A percentile compares a stretch with the other conserved stretches of the same genome.
These are phyloP conservation scores for Cadophora sp. DNA, from an alignment of 2,329 filamentous ascomycete genomes.

Conservation along the genomic window DNA sequence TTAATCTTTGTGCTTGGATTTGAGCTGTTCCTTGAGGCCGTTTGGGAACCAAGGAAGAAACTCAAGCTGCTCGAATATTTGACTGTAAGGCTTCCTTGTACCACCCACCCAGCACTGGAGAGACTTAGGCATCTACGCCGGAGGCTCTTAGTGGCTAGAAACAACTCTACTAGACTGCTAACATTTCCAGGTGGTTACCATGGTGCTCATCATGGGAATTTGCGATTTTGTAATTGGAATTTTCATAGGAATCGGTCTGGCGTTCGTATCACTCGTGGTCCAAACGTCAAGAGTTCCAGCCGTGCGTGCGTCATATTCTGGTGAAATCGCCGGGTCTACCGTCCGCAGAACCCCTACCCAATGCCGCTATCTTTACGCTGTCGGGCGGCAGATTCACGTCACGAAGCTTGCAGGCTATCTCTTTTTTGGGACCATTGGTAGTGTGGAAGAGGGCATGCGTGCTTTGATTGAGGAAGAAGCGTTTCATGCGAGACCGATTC, in stretches of 20 bases:
- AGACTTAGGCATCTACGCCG: too few species aligned
- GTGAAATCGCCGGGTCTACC: conserved; percentile 87
- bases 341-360: conserved; percentile 91
- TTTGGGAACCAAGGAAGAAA: conserved; percentile 89
- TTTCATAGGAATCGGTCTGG: conserved; percentile 86
- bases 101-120: too few species aligned
- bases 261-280: conserved; percentile 88
- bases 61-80: conserved; percentile 86
- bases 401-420: conserved; percentile 93
- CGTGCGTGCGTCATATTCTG: conserved; percentile 88
- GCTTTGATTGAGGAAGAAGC: conserved; percentile 81
- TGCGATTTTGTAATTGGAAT: conserved; percentile 98
- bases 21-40: conserved; percentile 85
- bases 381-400: conserved; percentile 86
- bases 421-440: conserved; percentile 98
- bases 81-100: conserved; percentile 66
- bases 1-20: conserved; percentile 96
- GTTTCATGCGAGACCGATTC: conserved; percentile 80
- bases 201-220: conserved; percentile 93
- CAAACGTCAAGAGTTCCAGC: conserved; percentile 91
- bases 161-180: too few species aligned
- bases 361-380: conserved; percentile 82
- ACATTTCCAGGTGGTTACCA: conserved; percentile 73
- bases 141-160: too few species aligned
- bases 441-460: conserved; percentile 88